Evolutionary conservation across 2,329 filamentous ascomycete species (phyloP), one percentile per base, ranked within the genome.

Genomic region (Aspergillus persii): DNA sequence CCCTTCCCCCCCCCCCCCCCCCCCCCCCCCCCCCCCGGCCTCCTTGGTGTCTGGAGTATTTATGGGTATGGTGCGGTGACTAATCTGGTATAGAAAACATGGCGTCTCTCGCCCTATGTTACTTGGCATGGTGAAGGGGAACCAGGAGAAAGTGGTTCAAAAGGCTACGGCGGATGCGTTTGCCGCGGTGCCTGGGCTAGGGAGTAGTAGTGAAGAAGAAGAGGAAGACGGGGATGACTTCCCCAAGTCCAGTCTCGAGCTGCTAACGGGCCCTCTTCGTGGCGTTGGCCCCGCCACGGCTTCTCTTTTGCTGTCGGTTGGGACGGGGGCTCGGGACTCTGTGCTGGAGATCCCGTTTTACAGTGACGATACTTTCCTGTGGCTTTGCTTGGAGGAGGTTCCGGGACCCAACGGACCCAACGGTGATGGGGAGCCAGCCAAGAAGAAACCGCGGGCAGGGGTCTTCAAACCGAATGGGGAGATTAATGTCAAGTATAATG

Each of bases 251-350:
- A 69, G 68, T 18, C 59, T 79, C 2, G 70, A 76, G 15, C 60
- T 63, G 0, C 65, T 79, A 2, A 72, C 69, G n/a, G 65, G 66
- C 2, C 63, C 71, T 0, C 68, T 80, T 5, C 73, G 74, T 7
- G 78, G 77, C 4, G 73, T 79, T 2, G 78, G 78, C 0, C 71
- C 74, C 0, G 78, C 78, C 6, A 79, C 77, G 1, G 76, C 76
- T 2, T 78, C 77, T 1, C 64, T 80, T 23, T 68, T 80, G 23
- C 67, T 80, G 2, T 76, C 74, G 6, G 66, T 76, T 8, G 71
- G 63, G 3, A 67, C 70, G 0, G 59, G 51, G 8, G 8, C n/a
- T 2, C 46, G 50, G 7, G 56, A 56, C 2, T n/a, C 36, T 0
- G 59, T 60, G 44, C 44, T 9, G 26, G 63, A 69, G 18, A 59